A percentile compares a stretch with the other conserved stretches of the same genome.
phyloP scores from a whole-genome alignment of 2,329 filamentous ascomycete species.

The Blumeriella jaapii region DNA sequence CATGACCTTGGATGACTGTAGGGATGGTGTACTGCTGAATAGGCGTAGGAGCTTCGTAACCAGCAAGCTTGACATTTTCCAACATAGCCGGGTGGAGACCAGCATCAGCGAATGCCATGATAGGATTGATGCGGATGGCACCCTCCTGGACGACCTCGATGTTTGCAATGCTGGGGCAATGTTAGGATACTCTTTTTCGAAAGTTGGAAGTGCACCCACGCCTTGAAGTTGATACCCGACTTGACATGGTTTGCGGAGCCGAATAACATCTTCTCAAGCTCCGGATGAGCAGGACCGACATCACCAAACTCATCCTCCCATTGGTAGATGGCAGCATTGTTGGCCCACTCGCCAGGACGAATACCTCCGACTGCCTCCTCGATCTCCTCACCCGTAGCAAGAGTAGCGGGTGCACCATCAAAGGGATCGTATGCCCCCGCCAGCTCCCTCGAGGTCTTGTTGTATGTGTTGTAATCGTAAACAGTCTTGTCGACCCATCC shows the following conservation, averaged over 20 bases:
- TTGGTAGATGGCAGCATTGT: constrained; percentile 47
- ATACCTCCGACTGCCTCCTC: constrained; percentile 17
- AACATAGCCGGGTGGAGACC: constrained; percentile 78
- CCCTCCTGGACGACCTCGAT: constrained; percentile 50
- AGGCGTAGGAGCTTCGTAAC: constrained; percentile 65
- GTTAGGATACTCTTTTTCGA: constrained; percentile 16
- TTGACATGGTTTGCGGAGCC: constrained; percentile 38
- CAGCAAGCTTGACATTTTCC: constrained; percentile 62
- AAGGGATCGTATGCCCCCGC: constrained; percentile 10
- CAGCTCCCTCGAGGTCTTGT: constrained; percentile 22
- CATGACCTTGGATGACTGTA: constrained; percentile 61
- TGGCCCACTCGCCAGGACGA: constrained; percentile 19
- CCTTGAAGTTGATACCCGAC: constrained; percentile 51
- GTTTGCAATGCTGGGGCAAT: constrained; percentile 35
- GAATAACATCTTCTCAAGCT: constrained; percentile 70
- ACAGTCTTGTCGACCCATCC: constrained; percentile 23
- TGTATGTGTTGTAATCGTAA: constrained; percentile 26
- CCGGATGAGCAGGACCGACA: constrained; percentile 57
- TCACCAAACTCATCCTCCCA: constrained; percentile 83
- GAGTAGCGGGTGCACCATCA: constrained; percentile 3
- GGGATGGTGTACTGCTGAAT: constrained; percentile 83
- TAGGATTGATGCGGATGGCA: constrained; percentile 36
- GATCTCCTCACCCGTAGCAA: neutral
- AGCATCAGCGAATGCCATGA: constrained; percentile 56
- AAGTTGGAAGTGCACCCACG: constrained; percentile 29